Evolutionary conservation across 805 yeast species (phyloP).

Genomic region (Wickerhamiella musiphila): DNA sequence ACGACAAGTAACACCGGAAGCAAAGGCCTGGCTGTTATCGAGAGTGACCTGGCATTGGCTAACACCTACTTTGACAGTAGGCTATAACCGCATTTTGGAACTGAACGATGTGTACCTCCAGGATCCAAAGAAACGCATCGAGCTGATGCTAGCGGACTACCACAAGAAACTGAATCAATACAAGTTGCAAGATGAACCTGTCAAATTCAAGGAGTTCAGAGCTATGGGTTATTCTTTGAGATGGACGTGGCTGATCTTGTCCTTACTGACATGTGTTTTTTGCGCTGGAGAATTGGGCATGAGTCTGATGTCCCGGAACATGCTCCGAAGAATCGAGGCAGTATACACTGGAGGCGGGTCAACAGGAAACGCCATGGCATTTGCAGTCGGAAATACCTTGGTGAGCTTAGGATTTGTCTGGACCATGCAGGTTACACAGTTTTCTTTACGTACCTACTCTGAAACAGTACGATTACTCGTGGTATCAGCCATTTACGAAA

Average conservation of each 20-base stretch:
- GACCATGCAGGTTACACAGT: not conserved
- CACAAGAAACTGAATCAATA: slow-evolving; percentile 6
- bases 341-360: too few relatives aligned
- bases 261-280: slow-evolving; percentile 5
- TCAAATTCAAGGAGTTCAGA: slow-evolving; percentile 12
- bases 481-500: slow-evolving; percentile 36
- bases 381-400: not conserved
- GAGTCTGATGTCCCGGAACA: slow-evolving; percentile 13
- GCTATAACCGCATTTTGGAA: slow-evolving; percentile 15
- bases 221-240: slow-evolving; percentile 14
- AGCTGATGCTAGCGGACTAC: slow-evolving; percentile 8
- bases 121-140: slow-evolving; percentile 9
- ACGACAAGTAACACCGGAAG: slow-evolving; percentile 10
- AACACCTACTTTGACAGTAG: slow-evolving; percentile 27
- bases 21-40: slow-evolving; percentile 25
- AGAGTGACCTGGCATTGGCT: slow-evolving; percentile 38
- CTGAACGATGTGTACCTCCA: slow-evolving; percentile 12
- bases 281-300: slow-evolving; percentile 14
- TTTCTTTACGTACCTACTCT: slow-evolving; percentile 42
- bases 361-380: not conserved
- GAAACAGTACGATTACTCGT: slow-evolving; percentile 56
- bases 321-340: slow-evolving; percentile 8
- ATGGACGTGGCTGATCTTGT: slow-evolving; percentile 4
- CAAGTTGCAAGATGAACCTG: slow-evolving; percentile 1
- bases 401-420: not conserved